Base-by-base conservation (phyloP, 495 filamentous ascomycete species). In the Ascodesmis nigricans region DNA sequence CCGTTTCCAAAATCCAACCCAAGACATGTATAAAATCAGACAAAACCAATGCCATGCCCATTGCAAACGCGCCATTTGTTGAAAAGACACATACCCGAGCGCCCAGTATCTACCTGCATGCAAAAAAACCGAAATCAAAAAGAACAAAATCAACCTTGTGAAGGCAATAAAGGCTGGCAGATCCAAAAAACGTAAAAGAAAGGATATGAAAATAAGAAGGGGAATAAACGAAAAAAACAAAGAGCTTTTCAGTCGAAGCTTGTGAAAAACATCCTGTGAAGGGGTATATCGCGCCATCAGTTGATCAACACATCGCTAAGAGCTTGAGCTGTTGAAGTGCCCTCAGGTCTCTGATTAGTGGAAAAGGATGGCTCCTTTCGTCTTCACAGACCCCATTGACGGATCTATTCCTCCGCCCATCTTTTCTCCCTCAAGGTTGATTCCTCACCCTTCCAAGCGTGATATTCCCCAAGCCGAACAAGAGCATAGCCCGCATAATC, bases 401-500 rank as follows among this genome's bases (percentile, higher is more conserved):
- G 8, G 9, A 41, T n/a, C 35, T 42, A 51, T 39, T 69, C 62
- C 46, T 76, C 64, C 9, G 76, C 72, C 87, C 87, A 95, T 46
- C 79, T 64, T 52, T 64, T 61, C 60, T 97, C 87, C 29, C 90
- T 64, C 33, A 87, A 29, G 13, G 21, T 35, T 16, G 75, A 65
- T 5, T 52, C 45, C 54, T 81, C 77, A 8, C 61, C 71, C 39
- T 79, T 73, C 87, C 87, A 99, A n/a, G 72, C 80, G 64, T 73
- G 91, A 55, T 93, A 99, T 59, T 99, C 87, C 24, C 77, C 76
- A 5, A 99, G 59, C 36, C 90, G 64, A 3, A 74, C 50, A 52
- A 92, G 78, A 15, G 84, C 90, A 56, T 95, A 99, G 16, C 66
- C 64, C 22, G 79, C 78, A 46, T 95, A 99, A 55, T 99, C 82